Evolutionary conservation across 2,329 filamentous ascomycete species (phyloP).

Genomic region (Ophiostoma pallidulum): DNA sequence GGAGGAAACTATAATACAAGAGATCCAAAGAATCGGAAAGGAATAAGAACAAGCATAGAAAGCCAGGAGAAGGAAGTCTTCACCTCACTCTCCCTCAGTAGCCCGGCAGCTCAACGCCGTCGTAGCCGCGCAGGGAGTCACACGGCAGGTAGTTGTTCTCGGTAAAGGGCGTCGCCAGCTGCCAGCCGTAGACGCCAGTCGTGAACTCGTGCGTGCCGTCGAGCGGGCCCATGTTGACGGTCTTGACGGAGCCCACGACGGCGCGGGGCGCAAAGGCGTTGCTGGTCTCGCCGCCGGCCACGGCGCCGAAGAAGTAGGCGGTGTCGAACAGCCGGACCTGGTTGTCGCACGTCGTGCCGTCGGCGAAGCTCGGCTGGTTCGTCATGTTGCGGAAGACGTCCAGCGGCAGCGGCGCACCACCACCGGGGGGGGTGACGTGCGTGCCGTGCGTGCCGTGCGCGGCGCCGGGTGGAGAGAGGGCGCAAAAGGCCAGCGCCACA

Average conservation of each 20-base stretch:
- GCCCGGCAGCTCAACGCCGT: conserved; percentile 9
- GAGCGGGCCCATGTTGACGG: conserved; percentile 20
- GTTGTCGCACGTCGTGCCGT: conserved; percentile 32
- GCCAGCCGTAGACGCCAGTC: conserved; percentile 18
- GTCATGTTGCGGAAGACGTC: conserved; percentile 40
- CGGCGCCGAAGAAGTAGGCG: conserved; percentile 19
- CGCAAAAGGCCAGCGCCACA: conserved; percentile 3
- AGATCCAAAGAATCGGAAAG: background rate
- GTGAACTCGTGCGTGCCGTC: conserved; percentile 14
- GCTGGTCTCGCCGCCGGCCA: too few species aligned
- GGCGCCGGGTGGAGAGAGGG: background rate
- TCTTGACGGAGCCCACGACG: conserved; percentile 20
- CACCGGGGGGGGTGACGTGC: too few species aligned
- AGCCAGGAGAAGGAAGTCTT: background rate
- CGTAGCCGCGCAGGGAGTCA: conserved; percentile 21
- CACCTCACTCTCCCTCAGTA: background rate
- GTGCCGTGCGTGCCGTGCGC: too few species aligned
- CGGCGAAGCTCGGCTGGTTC: conserved; percentile 47
- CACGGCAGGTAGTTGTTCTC: conserved; percentile 26
- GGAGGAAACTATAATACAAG: too few species aligned
- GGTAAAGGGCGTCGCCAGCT: conserved; percentile 26
- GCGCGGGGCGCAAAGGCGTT: conserved; percentile 17
- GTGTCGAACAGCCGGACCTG: conserved; percentile 27
- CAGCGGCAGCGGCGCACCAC: conserved; percentile 32
- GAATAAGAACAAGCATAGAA: background rate